Evolutionary conservation across 1,284 basidiomycete genomes (phyloP).

Genomic region (Ustilago trichophora): DNA sequence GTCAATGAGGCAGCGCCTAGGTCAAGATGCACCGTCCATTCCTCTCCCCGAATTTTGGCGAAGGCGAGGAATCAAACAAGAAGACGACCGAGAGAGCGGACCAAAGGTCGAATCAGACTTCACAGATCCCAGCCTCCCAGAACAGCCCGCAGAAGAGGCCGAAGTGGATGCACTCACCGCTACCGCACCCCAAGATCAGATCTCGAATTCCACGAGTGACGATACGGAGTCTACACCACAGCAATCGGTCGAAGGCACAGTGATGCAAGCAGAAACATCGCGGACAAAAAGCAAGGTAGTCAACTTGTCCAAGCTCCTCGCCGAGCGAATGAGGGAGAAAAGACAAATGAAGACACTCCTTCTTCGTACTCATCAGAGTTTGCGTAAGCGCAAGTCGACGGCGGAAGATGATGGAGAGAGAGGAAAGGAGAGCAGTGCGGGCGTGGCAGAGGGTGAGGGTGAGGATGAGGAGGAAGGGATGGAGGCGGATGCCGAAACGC

Average conservation of each 20-base stretch:
- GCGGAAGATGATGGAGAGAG: too few relatives aligned
- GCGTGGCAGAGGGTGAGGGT: not conserved
- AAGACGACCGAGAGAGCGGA: not conserved
- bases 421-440: too few relatives aligned
- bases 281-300: not conserved
- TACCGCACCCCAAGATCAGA: not conserved
- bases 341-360: conserved; percentile 26
- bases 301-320: conserved; percentile 30
- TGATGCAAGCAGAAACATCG: not conserved
- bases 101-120: too few relatives aligned
- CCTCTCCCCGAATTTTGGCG: conserved; percentile 34
- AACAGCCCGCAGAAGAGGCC: not conserved
- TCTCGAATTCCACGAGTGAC: too few relatives aligned
- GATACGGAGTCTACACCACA: too few relatives aligned
- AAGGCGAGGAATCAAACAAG: not conserved
- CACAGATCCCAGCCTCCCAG: too few relatives aligned
- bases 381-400: conserved; percentile 8
- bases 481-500: conserved; percentile 6
- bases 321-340: conserved; percentile 25
- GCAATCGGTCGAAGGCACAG: too few relatives aligned
- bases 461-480: not conserved
- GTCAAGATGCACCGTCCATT: conserved; percentile 15
- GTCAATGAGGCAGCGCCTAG: conserved; percentile 13
- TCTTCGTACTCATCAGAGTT: conserved; percentile 26
- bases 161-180: not conserved